Percentiles rank a stretch among this genome's conserved stretches.
These are phyloP conservation scores for Sinapis alba DNA, from an alignment of 441 rosid species.

Conservation along the genomic window DNA sequence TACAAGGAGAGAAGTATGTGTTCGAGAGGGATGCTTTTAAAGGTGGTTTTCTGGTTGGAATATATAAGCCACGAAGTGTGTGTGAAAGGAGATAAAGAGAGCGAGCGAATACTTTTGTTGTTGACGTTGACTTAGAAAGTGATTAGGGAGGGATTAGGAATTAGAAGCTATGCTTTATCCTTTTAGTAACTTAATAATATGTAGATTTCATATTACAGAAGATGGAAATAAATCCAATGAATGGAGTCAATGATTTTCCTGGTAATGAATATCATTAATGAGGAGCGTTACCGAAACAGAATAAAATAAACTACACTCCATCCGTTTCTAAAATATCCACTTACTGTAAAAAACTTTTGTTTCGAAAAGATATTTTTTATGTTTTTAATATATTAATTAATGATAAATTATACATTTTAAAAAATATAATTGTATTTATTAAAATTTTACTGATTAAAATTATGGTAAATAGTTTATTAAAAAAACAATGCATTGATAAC, in stretches of 20 bases:
- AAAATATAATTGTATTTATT: too few relatives aligned
- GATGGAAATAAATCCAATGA: background rate
- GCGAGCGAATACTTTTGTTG: slow-evolving; percentile 20
- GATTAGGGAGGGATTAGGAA: slow-evolving; percentile 1
- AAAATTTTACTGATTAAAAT: too few relatives aligned
- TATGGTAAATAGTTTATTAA: too few relatives aligned
- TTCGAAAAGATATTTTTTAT: too few relatives aligned
- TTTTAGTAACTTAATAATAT: background rate
- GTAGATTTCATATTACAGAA: background rate
- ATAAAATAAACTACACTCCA: background rate
- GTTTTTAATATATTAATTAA: too few relatives aligned
- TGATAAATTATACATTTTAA: too few relatives aligned
- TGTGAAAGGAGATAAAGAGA: slow-evolving; percentile 13
- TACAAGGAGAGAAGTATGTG: slow-evolving; percentile 28
- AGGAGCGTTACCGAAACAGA: background rate
- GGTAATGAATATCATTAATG: slow-evolving; percentile 3
- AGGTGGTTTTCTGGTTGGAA: slow-evolving; percentile 30
- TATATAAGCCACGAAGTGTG: slow-evolving; percentile 35
- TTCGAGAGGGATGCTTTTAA: slow-evolving; percentile 15
- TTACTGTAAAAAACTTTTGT: too few relatives aligned
- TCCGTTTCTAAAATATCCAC: too few relatives aligned
- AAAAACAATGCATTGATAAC: too few relatives aligned
- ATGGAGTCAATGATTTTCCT: slow-evolving; percentile 1
- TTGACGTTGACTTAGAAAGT: slow-evolving; percentile 31
- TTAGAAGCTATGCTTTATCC: slow-evolving; percentile 7